Conservation (phyloP, 1,284 basidiomycete species). For the Cutaneotrichosporon cavernicola region DNA sequence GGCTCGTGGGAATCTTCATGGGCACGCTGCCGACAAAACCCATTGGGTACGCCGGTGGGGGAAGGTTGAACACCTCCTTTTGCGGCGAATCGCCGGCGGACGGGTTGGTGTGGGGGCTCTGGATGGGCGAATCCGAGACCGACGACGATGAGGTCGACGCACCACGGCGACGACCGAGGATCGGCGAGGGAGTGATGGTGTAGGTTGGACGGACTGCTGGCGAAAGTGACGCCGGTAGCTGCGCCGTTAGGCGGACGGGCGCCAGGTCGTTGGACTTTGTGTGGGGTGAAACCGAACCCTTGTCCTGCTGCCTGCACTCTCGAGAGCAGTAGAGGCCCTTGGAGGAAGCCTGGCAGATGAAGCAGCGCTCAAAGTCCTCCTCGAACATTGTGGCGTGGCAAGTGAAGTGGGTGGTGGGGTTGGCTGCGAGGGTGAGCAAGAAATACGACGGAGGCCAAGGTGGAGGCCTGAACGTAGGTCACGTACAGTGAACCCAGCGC, state of each 20-base stretch:
- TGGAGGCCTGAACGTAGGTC: background rate
- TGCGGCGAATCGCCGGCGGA: conserved; percentile 42
- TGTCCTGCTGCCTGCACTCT: conserved; percentile 45
- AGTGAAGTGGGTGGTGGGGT: background rate
- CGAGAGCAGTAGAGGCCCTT: conserved; percentile 51
- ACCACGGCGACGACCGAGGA: conserved; percentile 30
- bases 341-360: conserved; percentile 47
- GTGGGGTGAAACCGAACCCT: conserved; percentile 35
- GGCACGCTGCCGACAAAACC: conserved; percentile 38
- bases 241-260: conserved; percentile 39
- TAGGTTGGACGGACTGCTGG: conserved; percentile 38
- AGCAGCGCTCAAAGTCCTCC: conserved; percentile 49
- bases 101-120: conserved; percentile 45
- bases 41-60: conserved; percentile 43
- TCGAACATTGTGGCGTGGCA: conserved; percentile 41
- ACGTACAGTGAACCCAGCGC: conserved; percentile 3
- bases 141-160: conserved; percentile 40
- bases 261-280: conserved; percentile 24
- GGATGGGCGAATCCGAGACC: conserved; percentile 44
- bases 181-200: conserved; percentile 36
- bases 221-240: conserved; percentile 40
- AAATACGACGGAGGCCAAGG: background rate
- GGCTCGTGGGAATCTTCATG: conserved; percentile 42
- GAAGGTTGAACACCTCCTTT: conserved; percentile 46
- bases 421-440: background rate